A percentile compares a stretch with the other conserved stretches of the same genome.
phyloP scores from a whole-genome alignment of 2,329 filamentous ascomycete species.

The Ilyonectria mors-panacis region DNA sequence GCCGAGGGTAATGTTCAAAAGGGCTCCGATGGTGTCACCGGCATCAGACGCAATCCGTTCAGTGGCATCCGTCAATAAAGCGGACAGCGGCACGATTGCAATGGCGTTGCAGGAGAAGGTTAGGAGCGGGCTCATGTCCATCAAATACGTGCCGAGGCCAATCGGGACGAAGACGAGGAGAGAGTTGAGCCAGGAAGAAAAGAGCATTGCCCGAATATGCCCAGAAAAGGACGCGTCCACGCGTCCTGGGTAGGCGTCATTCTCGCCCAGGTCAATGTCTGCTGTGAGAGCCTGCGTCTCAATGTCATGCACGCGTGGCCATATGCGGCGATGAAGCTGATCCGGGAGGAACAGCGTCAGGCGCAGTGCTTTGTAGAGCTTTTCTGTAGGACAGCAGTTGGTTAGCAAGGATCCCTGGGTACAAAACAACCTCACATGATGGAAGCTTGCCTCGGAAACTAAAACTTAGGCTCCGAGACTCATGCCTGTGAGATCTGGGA shows the following conservation, averaged over 20 bases:
- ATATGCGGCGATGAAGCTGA: slow-evolving; percentile 42
- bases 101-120: slow-evolving; percentile 74
- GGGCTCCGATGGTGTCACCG: slow-evolving; percentile 71
- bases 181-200: slow-evolving; percentile 71
- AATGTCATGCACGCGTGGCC: slow-evolving; percentile 39
- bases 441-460: slow-evolving; percentile 26
- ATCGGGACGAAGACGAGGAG: slow-evolving; percentile 80
- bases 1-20: slow-evolving; percentile 74
- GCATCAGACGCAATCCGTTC: slow-evolving; percentile 71
- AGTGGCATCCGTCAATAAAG: slow-evolving; percentile 71
- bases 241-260: slow-evolving; percentile 9
- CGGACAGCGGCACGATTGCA: slow-evolving; percentile 72
- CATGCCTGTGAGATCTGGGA: slow-evolving; percentile 25
- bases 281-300: slow-evolving; percentile 40
- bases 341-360: slow-evolving; percentile 42
- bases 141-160: slow-evolving; percentile 70
- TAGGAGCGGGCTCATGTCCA: slow-evolving; percentile 53
- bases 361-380: slow-evolving; percentile 37
- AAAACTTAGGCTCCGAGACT: slow-evolving; percentile 18
- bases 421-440: not conserved
- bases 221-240: slow-evolving; percentile 31
- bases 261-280: slow-evolving; percentile 29
- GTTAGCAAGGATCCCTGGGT: slow-evolving; percentile 2
- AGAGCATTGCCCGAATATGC: slow-evolving; percentile 49
- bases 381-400: slow-evolving; percentile 17